These are phyloP conservation scores for Linderniella brevidens DNA, from an alignment of 257 asterid genomes.

Conservation along the genomic window DNA sequence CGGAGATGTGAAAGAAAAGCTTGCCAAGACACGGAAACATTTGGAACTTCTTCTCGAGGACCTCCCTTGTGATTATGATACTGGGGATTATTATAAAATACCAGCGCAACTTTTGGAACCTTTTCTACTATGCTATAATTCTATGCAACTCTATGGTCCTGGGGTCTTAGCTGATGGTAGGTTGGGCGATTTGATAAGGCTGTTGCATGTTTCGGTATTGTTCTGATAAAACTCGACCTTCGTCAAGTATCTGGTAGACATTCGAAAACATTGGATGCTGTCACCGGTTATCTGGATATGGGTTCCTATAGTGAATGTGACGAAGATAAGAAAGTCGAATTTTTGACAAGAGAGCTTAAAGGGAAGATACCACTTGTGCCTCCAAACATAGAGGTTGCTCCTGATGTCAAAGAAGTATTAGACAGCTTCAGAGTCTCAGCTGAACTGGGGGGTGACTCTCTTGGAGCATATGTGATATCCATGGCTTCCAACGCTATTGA, in stretches of 20 bases:
- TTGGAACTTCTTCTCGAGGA: constrained; percentile 90
- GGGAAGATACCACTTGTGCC: constrained; percentile 96
- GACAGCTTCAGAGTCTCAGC: constrained; percentile 93
- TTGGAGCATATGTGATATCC: constrained; percentile 96
- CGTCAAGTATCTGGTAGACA: constrained; percentile 98
- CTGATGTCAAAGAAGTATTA: constrained; percentile 84
- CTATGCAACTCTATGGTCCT: constrained; percentile 86
- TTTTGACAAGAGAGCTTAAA: constrained; percentile 73
- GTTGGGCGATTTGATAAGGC: constrained; percentile 79
- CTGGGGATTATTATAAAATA: constrained; percentile 73
- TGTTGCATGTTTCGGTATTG: constrained; percentile 85
- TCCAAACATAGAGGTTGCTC: constrained; percentile 57
- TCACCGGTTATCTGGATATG: constrained; percentile 72
- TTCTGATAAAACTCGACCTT: constrained; percentile 88
- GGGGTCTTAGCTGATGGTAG: constrained; percentile 90
- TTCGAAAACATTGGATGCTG: constrained; percentile 83
- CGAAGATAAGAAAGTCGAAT: constrained; percentile 72
- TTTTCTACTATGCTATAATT: constrained; percentile 65
- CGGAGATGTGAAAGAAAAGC: constrained; percentile 85
- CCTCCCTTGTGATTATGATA: constrained; percentile 79
- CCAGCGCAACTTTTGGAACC: constrained; percentile 82
- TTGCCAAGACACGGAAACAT: constrained; percentile 59
- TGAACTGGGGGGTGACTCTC: constrained; percentile 83
- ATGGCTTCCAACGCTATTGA: constrained; percentile 98
- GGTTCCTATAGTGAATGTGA: constrained; percentile 94